Conservation (phyloP, 2,329 filamentous ascomycete species). For the Diaporthe ampelina region DNA sequence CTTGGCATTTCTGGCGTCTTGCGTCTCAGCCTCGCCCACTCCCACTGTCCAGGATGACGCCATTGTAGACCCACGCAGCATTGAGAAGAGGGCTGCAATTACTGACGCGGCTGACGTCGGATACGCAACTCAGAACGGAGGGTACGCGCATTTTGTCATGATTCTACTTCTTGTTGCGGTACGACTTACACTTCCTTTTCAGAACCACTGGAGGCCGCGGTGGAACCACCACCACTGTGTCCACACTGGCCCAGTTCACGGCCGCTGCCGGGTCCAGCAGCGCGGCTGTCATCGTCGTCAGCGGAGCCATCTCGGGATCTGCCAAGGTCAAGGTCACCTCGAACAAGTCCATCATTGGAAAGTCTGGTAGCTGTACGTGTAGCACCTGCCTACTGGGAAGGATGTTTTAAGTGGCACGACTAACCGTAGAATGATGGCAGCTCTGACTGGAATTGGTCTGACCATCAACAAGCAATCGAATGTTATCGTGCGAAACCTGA, state of each 20-base stretch:
- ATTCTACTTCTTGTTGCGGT: neutral
- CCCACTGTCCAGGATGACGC: slow-evolving; percentile 19
- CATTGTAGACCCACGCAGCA: slow-evolving; percentile 16
- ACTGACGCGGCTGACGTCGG: slow-evolving; percentile 21
- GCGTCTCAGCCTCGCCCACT: slow-evolving; percentile 11
- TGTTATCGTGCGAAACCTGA: slow-evolving; percentile 74
- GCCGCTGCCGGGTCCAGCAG: slow-evolving; percentile 63
- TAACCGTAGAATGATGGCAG: neutral
- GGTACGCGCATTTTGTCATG: neutral
- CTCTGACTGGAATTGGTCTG: slow-evolving; percentile 62
- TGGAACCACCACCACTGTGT: slow-evolving; percentile 68
- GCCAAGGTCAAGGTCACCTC: slow-evolving; percentile 60
- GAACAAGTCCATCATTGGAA: slow-evolving; percentile 66
- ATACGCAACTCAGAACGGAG: slow-evolving; percentile 28
- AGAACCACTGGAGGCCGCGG: slow-evolving; percentile 68
- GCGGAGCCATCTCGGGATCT: slow-evolving; percentile 58
- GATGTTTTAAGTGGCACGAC: no score
- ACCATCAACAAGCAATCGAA: slow-evolving; percentile 67
- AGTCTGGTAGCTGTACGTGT: slow-evolving; percentile 48
- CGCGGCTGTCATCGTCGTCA: slow-evolving; percentile 60
- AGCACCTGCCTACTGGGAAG: no score
- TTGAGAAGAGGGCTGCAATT: slow-evolving; percentile 21
- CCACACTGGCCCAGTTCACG: slow-evolving; percentile 63
- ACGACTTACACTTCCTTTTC: neutral
- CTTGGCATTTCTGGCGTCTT: slow-evolving; percentile 24